phyloP scores from a whole-genome alignment of 257 asterid genomes.

The Solanum chmielewskii region DNA sequence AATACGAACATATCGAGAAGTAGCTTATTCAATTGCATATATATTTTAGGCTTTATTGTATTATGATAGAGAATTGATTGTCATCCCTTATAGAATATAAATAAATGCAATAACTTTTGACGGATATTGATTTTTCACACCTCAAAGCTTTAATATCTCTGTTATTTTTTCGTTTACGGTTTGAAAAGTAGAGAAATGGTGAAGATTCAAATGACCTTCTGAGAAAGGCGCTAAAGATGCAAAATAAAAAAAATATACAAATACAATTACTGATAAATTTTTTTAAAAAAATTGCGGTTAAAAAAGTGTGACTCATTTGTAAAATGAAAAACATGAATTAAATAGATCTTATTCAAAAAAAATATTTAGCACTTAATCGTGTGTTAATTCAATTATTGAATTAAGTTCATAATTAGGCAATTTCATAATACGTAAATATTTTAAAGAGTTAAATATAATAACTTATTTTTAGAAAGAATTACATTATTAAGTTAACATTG shows the following conservation, averaged over 20 bases:
- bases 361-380: not conserved
- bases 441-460: not conserved
- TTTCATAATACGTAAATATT: no score
- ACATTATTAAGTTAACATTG: no score
- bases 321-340: not conserved
- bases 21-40: not conserved
- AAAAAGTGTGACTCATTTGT: not conserved
- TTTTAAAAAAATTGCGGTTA: accelerated
- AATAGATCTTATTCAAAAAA: no score
- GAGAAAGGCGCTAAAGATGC: not conserved
- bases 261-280: no score
- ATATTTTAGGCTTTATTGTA: not conserved
- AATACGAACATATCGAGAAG: not conserved
- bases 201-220: not conserved
- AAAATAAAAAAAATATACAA: no score
- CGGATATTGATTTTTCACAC: not conserved
- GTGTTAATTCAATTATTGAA: not conserved
- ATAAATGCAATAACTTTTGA: not conserved
- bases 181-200: no score
- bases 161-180: not conserved
- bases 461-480: no score
- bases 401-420: not conserved
- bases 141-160: no score
- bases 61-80: not conserved
- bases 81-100: not conserved